Base-by-base conservation (phyloP, 2,329 filamentous ascomycete species). In the Phyllosticta ampelicida region DNA sequence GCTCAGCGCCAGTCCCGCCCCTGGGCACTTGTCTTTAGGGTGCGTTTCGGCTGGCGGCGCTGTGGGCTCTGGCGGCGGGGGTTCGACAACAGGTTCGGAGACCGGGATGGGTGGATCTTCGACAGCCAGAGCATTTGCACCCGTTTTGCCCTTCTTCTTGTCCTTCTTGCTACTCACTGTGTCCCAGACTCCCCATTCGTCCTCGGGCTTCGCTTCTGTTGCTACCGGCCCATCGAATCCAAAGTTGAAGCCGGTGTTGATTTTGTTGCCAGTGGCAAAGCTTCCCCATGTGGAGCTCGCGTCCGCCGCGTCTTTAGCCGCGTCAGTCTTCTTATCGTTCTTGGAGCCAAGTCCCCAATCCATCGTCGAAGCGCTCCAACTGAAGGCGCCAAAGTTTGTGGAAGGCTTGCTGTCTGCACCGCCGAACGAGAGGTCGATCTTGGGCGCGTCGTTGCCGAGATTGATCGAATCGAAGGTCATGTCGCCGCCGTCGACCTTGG, bases 391-490 rank as follows among this genome's bases (percentile, higher is more conserved):
- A 29, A 66, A 57, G 62, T 63, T 65, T 68, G 28, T 48, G 19
- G 53, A 49, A 8, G 36, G 36, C 49, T 56, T 56, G 50, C 61
- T 60, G 19, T 62, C 63, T 20, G 65, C 62, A 53, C 68, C 67
- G 51, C 72, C 73, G 61, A 78, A 75, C 61, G 72, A 73, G 61
- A 78, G 68, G 60, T 78, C 74, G 62, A 78, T 71, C 66, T 77
- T 76, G 20, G 76, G 76, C 21, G 50, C 55, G 29, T 68, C 66
- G 28, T 68, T 66, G 69, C 77, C 69, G 63, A 77, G 67, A 64
- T 71, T 69, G 64, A 78, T 72, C 56, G 76, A 74, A 63, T 77
- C 73, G 62, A 77, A 76, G 55, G 71, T 74, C 65, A 73, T 73
- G 57, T 72, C 70, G 61, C 64, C 67, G 50, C 69, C 65, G 58